These are phyloP conservation scores for Leccinum uliginosum DNA, from an alignment of 768 basidiomycete genomes.

Conservation along the genomic window DNA sequence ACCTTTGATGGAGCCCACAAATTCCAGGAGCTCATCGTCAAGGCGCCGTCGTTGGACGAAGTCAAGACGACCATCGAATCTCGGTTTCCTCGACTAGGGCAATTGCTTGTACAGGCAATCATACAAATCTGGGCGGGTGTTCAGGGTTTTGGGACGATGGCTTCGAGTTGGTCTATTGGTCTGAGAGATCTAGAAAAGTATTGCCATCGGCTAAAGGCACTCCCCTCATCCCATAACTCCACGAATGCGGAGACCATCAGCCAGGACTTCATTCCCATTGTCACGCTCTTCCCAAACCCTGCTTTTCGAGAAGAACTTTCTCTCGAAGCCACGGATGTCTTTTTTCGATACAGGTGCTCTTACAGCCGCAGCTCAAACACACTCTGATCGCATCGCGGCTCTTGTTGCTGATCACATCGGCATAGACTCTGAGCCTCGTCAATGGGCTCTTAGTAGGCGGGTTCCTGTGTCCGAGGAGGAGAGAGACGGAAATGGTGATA, in stretches of 20 bases:
- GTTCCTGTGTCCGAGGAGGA: constrained; percentile 66
- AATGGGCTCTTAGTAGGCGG: constrained; percentile 65
- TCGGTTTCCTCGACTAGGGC: constrained; percentile 61
- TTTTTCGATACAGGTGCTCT: constrained; percentile 69
- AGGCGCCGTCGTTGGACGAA: constrained; percentile 61
- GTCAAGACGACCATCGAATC: constrained; percentile 63
- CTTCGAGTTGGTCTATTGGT: constrained; percentile 60
- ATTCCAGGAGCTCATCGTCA: constrained; percentile 66
- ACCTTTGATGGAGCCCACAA: constrained; percentile 85
- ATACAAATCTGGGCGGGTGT: constrained; percentile 70
- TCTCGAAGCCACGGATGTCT: constrained; percentile 86
- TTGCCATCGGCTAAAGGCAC: constrained; percentile 65
- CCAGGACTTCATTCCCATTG: constrained; percentile 31
- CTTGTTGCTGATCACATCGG: constrained; percentile 60
- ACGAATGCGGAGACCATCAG: constrained; percentile 36
- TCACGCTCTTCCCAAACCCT: constrained; percentile 61
- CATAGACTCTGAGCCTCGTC: constrained; percentile 62
- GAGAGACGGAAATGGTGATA: constrained; percentile 59
- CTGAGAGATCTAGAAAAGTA: constrained; percentile 81
- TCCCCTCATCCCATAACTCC: constrained; percentile 44
- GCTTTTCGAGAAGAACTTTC: constrained; percentile 83
- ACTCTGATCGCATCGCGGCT: constrained; percentile 45
- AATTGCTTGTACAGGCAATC: constrained; percentile 43
- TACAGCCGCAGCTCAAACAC: constrained; percentile 47
- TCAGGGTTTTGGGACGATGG: constrained; percentile 43